Percentiles rank a stretch among this genome's conserved stretches.
phyloP scores from a whole-genome alignment of 2,329 filamentous ascomycete species.

The Leptoxyphium fumago region DNA sequence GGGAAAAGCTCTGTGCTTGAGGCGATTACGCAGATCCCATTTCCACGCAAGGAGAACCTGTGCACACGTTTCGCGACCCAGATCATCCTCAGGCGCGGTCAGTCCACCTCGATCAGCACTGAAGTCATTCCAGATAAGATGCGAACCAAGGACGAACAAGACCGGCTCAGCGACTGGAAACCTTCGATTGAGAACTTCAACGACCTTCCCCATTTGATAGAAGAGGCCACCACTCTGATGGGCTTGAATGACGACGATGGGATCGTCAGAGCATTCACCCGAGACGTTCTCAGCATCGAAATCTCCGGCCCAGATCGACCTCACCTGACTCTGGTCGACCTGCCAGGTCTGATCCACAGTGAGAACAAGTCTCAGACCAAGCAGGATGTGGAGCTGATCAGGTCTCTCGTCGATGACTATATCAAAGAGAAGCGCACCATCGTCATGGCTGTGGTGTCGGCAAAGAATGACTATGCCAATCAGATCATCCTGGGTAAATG shows the following conservation, averaged over 20 bases:
- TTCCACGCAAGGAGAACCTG: slow-evolving; percentile 39
- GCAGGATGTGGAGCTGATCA: slow-evolving; percentile 20
- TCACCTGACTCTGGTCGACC: slow-evolving; percentile 18
- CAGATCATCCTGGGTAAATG: slow-evolving; percentile 42
- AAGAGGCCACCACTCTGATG: slow-evolving; percentile 38
- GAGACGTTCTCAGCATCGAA: slow-evolving; percentile 33
- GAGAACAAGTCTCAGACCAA: slow-evolving; percentile 18
- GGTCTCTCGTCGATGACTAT: slow-evolving; percentile 33
- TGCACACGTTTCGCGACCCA: slow-evolving; percentile 51
- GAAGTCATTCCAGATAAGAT: slow-evolving; percentile 16
- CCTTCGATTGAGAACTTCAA: slow-evolving; percentile 19
- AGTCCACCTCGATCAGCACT: slow-evolving; percentile 6
- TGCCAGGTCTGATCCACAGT: slow-evolving; percentile 26
- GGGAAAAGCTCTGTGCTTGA: slow-evolving; percentile 53
- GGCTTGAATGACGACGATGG: slow-evolving; percentile 23
- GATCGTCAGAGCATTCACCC: slow-evolving; percentile 23
- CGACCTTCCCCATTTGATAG: slow-evolving; percentile 35
- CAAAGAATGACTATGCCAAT: slow-evolving; percentile 36
- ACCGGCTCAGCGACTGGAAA: slow-evolving; percentile 1
- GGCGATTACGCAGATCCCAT: slow-evolving; percentile 46
- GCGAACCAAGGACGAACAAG: slow-evolving; percentile 5
- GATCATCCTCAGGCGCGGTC: slow-evolving; percentile 35
- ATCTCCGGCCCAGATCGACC: slow-evolving; percentile 30
- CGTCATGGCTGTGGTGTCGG: slow-evolving; percentile 25
- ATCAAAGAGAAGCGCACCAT: slow-evolving; percentile 45